phyloP scores from a whole-genome alignment of 2,329 filamentous ascomycete species.

The Colletotrichum plurivorum region DNA sequence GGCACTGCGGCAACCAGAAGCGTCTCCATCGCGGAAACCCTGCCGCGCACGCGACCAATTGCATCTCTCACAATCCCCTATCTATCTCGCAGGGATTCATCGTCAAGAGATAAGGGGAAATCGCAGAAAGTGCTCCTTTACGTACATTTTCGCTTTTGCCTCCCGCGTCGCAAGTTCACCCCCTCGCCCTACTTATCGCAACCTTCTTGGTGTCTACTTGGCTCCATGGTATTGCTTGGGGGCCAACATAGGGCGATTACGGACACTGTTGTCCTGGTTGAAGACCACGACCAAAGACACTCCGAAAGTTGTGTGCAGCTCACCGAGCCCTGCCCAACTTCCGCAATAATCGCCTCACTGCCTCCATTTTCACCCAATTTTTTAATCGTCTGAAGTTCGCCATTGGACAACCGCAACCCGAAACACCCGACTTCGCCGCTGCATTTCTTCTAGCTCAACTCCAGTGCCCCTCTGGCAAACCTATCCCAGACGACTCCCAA shows the following conservation, averaged over 20 bases:
- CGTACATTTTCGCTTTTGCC: slow-evolving; percentile 5
- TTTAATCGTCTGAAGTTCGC: slow-evolving; percentile 4
- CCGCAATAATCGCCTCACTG: slow-evolving; percentile 20
- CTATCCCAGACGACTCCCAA: slow-evolving; percentile 31
- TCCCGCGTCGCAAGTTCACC: slow-evolving; percentile 23
- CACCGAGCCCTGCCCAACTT: slow-evolving; percentile 5
- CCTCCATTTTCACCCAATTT: slow-evolving; percentile 17
- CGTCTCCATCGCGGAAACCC: slow-evolving; percentile 24
- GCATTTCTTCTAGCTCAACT: slow-evolving; percentile 33
- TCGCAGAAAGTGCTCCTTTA: slow-evolving; percentile 14
- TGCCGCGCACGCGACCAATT: slow-evolving; percentile 16
- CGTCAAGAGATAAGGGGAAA: slow-evolving; percentile 24
- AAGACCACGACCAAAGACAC: neutral
- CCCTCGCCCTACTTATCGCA: slow-evolving; percentile 15
- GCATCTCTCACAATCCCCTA: slow-evolving; percentile 8
- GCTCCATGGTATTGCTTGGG: neutral
- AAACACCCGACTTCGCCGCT: slow-evolving; percentile 33
- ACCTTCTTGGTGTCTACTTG: slow-evolving; percentile 1
- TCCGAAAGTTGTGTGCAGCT: neutral
- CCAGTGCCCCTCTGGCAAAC: slow-evolving; percentile 23
- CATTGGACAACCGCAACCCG: slow-evolving; percentile 24
- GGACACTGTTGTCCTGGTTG: too few relatives aligned
- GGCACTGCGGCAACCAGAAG: slow-evolving; percentile 26
- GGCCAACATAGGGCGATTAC: neutral
- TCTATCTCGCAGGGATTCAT: slow-evolving; percentile 12